Percentiles rank a stretch among this genome's conserved stretches.
phyloP scores from a whole-genome alignment of 2,329 filamentous ascomycete species.

The Xenoacremonium recifei region DNA sequence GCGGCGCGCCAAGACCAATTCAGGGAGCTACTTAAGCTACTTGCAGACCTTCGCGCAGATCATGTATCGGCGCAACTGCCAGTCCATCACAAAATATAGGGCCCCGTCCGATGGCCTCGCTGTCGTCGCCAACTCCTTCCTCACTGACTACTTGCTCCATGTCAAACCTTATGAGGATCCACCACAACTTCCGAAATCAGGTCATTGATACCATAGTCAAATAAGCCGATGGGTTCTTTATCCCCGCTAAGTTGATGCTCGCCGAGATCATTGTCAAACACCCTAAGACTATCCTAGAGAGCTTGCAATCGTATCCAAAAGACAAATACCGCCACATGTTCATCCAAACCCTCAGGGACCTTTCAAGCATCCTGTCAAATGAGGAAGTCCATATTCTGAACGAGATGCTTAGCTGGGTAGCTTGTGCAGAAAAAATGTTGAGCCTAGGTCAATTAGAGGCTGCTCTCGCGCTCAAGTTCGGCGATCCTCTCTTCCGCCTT shows the following conservation, averaged over 20 bases:
- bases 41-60: constrained; percentile 23
- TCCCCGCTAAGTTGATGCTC: constrained; percentile 50
- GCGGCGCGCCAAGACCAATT: constrained; percentile 41
- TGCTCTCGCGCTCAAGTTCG: constrained; percentile 41
- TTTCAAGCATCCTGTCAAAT: constrained; percentile 37
- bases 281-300: constrained; percentile 42
- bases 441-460: constrained; percentile 44
- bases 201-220: constrained; percentile 39
- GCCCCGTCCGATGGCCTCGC: constrained; percentile 42
- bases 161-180: constrained; percentile 34
- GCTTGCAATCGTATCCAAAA: constrained; percentile 44
- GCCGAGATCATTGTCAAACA: constrained; percentile 46
- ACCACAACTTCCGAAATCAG: constrained; percentile 32
- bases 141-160: constrained; percentile 38
- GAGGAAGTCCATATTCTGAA: constrained; percentile 43
- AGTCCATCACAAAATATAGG: constrained; percentile 40
- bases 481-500: constrained; percentile 38
- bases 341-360: constrained; percentile 38
- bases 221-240: constrained; percentile 46
- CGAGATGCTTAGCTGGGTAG: constrained; percentile 45
- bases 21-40: constrained; percentile 34
- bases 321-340: constrained; percentile 43
- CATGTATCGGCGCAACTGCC: constrained; percentile 27
- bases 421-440: constrained; percentile 42
- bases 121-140: constrained; percentile 41